These are phyloP conservation scores for Plasmodiophora brassicae DNA, from an alignment of 208 protist genomes.

Conservation along the genomic window DNA sequence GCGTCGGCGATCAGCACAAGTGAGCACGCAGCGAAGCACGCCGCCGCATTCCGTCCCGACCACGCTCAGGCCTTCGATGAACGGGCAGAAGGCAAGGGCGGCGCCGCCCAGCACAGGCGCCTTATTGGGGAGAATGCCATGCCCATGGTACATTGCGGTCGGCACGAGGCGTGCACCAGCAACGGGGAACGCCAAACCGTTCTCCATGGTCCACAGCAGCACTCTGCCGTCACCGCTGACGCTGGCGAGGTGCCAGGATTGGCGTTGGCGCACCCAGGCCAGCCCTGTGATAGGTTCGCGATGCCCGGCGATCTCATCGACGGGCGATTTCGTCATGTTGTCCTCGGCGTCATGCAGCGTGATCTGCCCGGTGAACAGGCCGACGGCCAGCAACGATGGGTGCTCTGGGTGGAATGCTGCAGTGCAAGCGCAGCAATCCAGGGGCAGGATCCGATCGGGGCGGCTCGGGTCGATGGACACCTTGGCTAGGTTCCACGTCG, in stretches of 20 bases:
- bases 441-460: neutral
- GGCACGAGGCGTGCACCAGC: neutral
- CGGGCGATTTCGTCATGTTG: neutral
- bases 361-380: slow-evolving; percentile 17
- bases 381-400: neutral
- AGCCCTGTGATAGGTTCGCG: neutral
- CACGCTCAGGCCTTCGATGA: neutral
- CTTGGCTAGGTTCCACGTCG: neutral
- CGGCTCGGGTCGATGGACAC: neutral
- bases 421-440: neutral
- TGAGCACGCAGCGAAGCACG: neutral
- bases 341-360: neutral
- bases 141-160: neutral
- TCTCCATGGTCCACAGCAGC: neutral
- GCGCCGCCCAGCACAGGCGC: neutral
- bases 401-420: neutral
- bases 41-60: neutral
- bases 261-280: neutral
- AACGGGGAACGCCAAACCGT: neutral
- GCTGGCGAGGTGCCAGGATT: neutral
- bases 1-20: neutral
- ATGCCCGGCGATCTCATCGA: neutral
- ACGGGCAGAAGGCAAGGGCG: neutral
- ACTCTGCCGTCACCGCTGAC: neutral
- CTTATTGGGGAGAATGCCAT: slow-evolving; percentile 17